Evolutionary conservation across 2,329 filamentous ascomycete genomes (phyloP), one percentile per base, ranked within the genome.

Genomic region (Penicillium crustosum): DNA sequence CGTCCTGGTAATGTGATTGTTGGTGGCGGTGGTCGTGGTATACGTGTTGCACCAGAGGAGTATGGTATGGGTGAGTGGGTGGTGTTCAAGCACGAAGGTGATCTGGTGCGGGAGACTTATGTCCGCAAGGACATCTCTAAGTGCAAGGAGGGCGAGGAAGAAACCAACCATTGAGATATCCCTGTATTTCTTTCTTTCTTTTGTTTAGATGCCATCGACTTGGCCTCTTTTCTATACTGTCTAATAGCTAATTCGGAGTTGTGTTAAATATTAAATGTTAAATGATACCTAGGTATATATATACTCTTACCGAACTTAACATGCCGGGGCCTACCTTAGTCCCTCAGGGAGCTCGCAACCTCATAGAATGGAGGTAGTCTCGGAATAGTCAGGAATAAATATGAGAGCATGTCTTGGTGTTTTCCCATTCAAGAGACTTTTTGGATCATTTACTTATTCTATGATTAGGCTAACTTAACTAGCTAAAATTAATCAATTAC

Each of bases 1-100:
- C 81, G 90, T 0, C 90, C 90, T 0, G 90, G 90, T 0, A 94
- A 94, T 60, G 72, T 94, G 53, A 91, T 94, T 59, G 75, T 93
- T 3, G 90, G 90, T 0, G 90, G 90, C 1, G 90, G 90, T 17
- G 90, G 90, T 0, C 79, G 90, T 31, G 90, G 90, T 0, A 79
- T 86, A 1, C 80, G 84, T 27, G 76, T 66, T 9, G 90, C 90
- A 1, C 86, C 88, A 0, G 68, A 80, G 7, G 74, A 85, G 29
- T 74, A 82, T 57, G 89, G 89, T 0, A 90, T 87, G 51, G 90
- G 90, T 0, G 82, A 89, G 15, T 93, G 90, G 90, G 79, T 82
- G 5, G 84, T 88, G 53, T 78, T 86, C 2, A 79, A 79, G n/a
- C 81, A 87, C 27, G 77, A 83, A 43, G 89, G 88, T 0, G 86